Evolutionary conservation across 352 stramenopile species (phyloP).

Genomic region (Pythium brassicae): DNA sequence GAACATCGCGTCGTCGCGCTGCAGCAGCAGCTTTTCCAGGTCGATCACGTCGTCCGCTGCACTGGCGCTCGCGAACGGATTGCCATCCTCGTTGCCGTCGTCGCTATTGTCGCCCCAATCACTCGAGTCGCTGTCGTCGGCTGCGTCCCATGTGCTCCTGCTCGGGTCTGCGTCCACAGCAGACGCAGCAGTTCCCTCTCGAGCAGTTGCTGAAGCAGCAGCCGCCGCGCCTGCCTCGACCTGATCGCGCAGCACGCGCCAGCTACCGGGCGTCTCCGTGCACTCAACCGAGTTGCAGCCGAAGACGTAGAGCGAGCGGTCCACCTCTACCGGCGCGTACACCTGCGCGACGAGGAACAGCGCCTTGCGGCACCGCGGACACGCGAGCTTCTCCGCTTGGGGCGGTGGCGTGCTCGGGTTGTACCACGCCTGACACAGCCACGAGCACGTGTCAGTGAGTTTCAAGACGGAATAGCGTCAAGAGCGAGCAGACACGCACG

Average conservation of each 20-base stretch:
- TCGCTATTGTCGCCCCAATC: slow-evolving; percentile 70
- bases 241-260: slow-evolving; percentile 73
- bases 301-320: slow-evolving; percentile 81
- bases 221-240: slow-evolving; percentile 3
- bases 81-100: background rate
- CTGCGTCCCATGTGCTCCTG: slow-evolving; percentile 16
- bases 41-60: slow-evolving; percentile 30
- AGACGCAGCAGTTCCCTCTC: background rate
- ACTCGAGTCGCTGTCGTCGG: slow-evolving; percentile 46
- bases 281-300: slow-evolving; percentile 81
- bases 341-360: slow-evolving; percentile 76
- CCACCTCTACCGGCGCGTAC: slow-evolving; percentile 67
- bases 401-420: slow-evolving; percentile 21
- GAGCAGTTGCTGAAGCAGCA: background rate
- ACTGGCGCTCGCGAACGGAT: slow-evolving; percentile 9
- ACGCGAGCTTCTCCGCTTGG: slow-evolving; percentile 37
- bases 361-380: slow-evolving; percentile 45
- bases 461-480: background rate
- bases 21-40: slow-evolving; percentile 60
- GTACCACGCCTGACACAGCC: slow-evolving; percentile 46
- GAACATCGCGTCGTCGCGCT: slow-evolving; percentile 67
- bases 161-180: slow-evolving; percentile 8
- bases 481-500: slow-evolving; percentile 22
- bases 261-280: slow-evolving; percentile 54
- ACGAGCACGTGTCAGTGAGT: background rate